These are phyloP conservation scores for Sechiopsis laciniata DNA, from an alignment of 306 rosid species.

Conservation along the genomic window DNA sequence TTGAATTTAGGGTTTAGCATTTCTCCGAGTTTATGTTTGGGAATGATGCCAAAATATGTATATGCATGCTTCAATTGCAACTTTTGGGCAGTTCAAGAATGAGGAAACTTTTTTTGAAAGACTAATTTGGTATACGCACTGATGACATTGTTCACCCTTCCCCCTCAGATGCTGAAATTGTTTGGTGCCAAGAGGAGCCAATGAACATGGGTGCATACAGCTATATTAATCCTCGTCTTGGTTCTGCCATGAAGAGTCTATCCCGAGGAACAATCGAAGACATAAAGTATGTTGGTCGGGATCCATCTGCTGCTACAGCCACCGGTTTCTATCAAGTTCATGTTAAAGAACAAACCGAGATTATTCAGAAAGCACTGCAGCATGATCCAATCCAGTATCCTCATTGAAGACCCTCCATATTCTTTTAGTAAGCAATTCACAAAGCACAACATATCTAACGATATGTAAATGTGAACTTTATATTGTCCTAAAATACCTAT, in stretches of 20 bases:
- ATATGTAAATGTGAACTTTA: constrained; percentile 5
- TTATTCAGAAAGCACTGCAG: constrained; percentile 68
- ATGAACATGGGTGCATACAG: constrained; percentile 94
- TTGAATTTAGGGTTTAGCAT: neutral
- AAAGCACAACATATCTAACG: constrained; percentile 7
- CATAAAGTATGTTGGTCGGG: constrained; percentile 75
- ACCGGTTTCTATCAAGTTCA: constrained; percentile 80
- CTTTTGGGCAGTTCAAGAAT: neutral
- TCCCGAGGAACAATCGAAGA: constrained; percentile 62
- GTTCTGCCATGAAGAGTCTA: constrained; percentile 62
- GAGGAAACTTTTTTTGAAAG: neutral
- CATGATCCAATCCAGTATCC: constrained; percentile 51
- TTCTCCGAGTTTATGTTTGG: neutral
- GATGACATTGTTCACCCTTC: constrained; percentile 2
- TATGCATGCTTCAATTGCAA: neutral
- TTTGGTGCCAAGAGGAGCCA: constrained; percentile 98
- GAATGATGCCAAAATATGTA: neutral
- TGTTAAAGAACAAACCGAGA: constrained; percentile 72
- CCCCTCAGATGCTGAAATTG: constrained; percentile 75
- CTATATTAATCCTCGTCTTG: constrained; percentile 60
- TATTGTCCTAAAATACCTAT: neutral
- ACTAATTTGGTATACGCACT: neutral
- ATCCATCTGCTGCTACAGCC: constrained; percentile 92
- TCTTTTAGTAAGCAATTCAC: constrained; percentile 15
- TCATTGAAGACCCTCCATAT: constrained; percentile 12